These are phyloP conservation scores for Ustilago esculenta DNA, from an alignment of 1,284 basidiomycete species.

Conservation along the genomic window DNA sequence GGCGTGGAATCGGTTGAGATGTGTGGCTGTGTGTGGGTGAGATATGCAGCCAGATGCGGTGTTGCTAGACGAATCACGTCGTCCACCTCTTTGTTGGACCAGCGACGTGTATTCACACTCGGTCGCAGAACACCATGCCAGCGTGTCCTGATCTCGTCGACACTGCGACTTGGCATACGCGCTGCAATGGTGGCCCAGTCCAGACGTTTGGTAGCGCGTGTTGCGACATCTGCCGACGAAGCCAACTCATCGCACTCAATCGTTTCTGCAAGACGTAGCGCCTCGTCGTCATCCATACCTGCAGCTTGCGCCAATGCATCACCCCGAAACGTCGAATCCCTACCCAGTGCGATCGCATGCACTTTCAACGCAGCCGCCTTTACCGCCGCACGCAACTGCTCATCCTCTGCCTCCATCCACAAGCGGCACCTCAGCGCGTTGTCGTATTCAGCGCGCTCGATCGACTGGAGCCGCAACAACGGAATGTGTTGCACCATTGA, in stretches of 20 bases:
- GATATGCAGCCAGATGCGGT: conserved; percentile 10
- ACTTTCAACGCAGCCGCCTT: conserved; percentile 28
- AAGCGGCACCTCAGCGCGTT: conserved; percentile 20
- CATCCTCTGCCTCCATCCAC: conserved; percentile 35
- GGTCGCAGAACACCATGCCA: conserved; percentile 36
- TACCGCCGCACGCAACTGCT: conserved; percentile 22
- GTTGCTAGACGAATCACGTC: conserved; percentile 16
- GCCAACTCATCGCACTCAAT: conserved; percentile 11
- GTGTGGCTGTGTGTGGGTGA: neutral
- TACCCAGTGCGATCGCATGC: conserved; percentile 8
- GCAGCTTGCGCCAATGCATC: conserved; percentile 23
- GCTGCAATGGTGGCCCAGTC: conserved; percentile 37
- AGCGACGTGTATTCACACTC: conserved; percentile 20
- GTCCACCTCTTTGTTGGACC: conserved; percentile 17
- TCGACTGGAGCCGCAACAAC: conserved; percentile 31
- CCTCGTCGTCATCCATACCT: conserved; percentile 16
- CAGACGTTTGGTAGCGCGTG: neutral
- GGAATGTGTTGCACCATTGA: conserved; percentile 28
- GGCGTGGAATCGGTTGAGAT: too few relatives aligned
- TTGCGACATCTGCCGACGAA: neutral
- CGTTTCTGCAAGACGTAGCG: conserved; percentile 24
- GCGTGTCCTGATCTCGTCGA: conserved; percentile 34
- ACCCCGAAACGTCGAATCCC: conserved; percentile 10
- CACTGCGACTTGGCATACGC: conserved; percentile 18
- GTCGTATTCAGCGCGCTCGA: conserved; percentile 42